These are phyloP conservation scores for Endogone sp. DNA, from an alignment of 192 early-diverging fungal genomes.

Conservation along the genomic window DNA sequence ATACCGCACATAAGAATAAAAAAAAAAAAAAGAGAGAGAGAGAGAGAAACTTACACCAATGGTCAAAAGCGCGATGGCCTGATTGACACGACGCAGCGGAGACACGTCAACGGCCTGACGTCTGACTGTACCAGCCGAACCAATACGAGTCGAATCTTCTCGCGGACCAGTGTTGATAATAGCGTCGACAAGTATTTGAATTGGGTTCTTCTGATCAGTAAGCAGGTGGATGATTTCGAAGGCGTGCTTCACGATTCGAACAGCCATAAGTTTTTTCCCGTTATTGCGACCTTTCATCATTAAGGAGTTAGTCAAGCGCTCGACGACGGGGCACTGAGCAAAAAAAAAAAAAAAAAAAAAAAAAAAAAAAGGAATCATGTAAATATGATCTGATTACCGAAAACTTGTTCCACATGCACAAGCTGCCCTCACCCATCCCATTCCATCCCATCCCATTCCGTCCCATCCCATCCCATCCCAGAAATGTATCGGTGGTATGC, in stretches of 20 bases:
- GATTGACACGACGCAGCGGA: slow-evolving; percentile 96
- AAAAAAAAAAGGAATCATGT: background rate
- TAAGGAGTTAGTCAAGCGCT: slow-evolving; percentile 97
- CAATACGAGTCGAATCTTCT: slow-evolving; percentile 99
- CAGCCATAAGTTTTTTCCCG: slow-evolving; percentile 99
- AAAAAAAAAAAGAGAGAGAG: slow-evolving; percentile 7
- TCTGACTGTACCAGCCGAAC: slow-evolving; percentile 95
- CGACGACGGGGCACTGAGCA: slow-evolving; percentile 88
- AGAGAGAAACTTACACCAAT: slow-evolving; percentile 66
- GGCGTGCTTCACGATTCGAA: slow-evolving; percentile 98
- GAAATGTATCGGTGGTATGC: no score
- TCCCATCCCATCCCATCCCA: no score
- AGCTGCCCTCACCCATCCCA: no score
- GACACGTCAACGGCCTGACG: slow-evolving; percentile 99
- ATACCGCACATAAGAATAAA: background rate
- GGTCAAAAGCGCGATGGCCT: slow-evolving; percentile 90
- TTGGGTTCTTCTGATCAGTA: slow-evolving; percentile 97
- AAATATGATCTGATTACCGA: background rate
- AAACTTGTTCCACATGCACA: no score
- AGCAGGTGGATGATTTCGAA: slow-evolving; percentile 99
- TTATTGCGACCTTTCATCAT: slow-evolving; percentile 99
- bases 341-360: background rate
- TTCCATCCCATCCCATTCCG: no score
- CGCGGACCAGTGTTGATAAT: slow-evolving; percentile 99
- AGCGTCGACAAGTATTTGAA: slow-evolving; percentile 97